A percentile compares a stretch with the other conserved stretches of the same genome.
phyloP scores from a whole-genome alignment of 805 yeast species.

The Sugiyamaella chiloensis region DNA sequence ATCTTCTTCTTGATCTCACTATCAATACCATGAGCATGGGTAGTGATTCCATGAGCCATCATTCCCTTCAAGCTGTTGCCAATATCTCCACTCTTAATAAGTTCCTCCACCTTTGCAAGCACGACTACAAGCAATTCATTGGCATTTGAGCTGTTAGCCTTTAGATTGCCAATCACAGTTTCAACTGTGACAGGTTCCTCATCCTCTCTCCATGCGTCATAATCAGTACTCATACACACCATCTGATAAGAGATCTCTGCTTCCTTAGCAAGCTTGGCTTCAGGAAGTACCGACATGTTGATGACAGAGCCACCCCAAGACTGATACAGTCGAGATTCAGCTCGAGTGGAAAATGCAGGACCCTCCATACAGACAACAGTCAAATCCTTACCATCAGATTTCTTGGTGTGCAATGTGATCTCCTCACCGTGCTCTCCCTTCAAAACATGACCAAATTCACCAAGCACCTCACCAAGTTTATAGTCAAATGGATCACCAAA shows the following conservation, averaged over 20 bases:
- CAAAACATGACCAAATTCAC: slow-evolving; percentile 55
- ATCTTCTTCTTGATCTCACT: slow-evolving; percentile 71
- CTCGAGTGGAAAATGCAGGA: slow-evolving; percentile 95
- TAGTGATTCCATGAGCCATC: slow-evolving; percentile 79
- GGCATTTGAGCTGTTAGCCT: slow-evolving; percentile 85
- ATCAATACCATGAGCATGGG: slow-evolving; percentile 69
- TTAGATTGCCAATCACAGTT: slow-evolving; percentile 86
- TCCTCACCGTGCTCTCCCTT: slow-evolving; percentile 45
- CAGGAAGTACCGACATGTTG: slow-evolving; percentile 97
- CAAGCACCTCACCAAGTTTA: slow-evolving; percentile 62
- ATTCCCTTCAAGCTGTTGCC: slow-evolving; percentile 72
- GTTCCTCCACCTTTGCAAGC: slow-evolving; percentile 62
- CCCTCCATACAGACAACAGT: slow-evolving; percentile 98
- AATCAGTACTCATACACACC: slow-evolving; percentile 99
- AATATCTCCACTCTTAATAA: slow-evolving; percentile 50
- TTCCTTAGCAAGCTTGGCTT: slow-evolving; percentile 93
- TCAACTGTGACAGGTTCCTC: slow-evolving; percentile 99
- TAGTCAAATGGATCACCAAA: slow-evolving; percentile 96
- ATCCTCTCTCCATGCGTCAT: slow-evolving; percentile 95
- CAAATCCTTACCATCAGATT: slow-evolving; percentile 65
- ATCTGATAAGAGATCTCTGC: slow-evolving; percentile 96
- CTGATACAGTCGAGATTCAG: slow-evolving; percentile 84
- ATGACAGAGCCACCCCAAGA: slow-evolving; percentile 92
- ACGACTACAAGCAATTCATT: slow-evolving; percentile 68
- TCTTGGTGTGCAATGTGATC: slow-evolving; percentile 62